Evolutionary conservation across 768 basidiomycete species (phyloP), one percentile per base, ranked within the genome.

Genomic region (Trametes coccinea): DNA sequence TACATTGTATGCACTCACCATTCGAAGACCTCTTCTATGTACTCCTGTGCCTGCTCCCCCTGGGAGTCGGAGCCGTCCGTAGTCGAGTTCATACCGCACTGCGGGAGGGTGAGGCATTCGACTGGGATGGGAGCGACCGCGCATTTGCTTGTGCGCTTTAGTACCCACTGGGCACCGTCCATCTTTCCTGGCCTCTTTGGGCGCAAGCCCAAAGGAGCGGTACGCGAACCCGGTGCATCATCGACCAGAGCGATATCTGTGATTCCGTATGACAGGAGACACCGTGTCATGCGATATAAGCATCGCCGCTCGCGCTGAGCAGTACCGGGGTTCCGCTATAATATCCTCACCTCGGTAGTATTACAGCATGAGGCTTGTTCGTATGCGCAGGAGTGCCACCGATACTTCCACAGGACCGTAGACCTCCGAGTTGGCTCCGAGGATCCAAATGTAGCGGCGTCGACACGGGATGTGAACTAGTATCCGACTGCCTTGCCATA

Each of bases 41-140:
- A 11, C 1, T 29, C 31, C 55, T 56, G 47, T 33, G 16, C 55
- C 45, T 49, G 46, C 62, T 64, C 62, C 62, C 30, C 17, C 62
- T 59, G 62, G 62, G 59, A 64, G 58, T 53, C 30, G 45, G 53
- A 50, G 49, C 57, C 43, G 53, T 60, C 53, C 7, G 57, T 64
- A n/a, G 62, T 60, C 54, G 62, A 33, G 46, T 60, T 60, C 62
- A 64, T 64, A 45, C 52, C 51, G 58, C 53, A 49, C 57, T 44
- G 43, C 40, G 41, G 57, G 33, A 49, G 44, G 17, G 17, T 31
- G 46, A 30, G 11, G 37, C 11, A 39, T 16, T 33, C 30, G 53
- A 39, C 37, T 9, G 7, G 22, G 44, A 48, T 43, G 46, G 53
- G 11, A 44, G 62, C 33, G 43, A 11, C 41, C 17, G 4, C 3